A percentile compares a stretch with the other conserved stretches of the same genome.
These are phyloP conservation scores for Periconia digitata DNA, from an alignment of 2,329 filamentous ascomycete genomes.

Conservation along the genomic window DNA sequence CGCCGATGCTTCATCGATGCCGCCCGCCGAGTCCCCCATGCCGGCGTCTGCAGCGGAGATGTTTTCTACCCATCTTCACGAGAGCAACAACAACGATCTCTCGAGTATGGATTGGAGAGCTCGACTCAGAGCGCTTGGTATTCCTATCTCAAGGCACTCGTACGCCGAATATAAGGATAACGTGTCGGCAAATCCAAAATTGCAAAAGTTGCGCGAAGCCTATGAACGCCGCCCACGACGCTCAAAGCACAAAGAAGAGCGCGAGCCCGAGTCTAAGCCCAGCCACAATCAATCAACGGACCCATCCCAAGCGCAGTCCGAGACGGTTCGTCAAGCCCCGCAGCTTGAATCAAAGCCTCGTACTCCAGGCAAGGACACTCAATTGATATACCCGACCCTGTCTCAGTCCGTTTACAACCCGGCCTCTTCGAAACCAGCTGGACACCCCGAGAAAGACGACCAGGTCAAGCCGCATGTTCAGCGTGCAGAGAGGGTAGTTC, in stretches of 20 bases:
- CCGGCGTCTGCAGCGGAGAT: background rate
- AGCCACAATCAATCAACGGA: too few relatives aligned
- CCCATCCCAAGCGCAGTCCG: too few relatives aligned
- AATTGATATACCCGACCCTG: background rate
- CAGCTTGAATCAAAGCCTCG: too few relatives aligned
- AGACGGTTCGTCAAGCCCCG: too few relatives aligned
- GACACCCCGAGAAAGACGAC: background rate
- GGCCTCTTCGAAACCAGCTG: background rate
- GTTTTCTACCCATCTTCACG: background rate
- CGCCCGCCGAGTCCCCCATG: too few relatives aligned
- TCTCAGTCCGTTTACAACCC: background rate
- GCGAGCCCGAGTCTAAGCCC: too few relatives aligned
- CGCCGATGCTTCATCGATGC: background rate
- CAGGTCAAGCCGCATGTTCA: background rate
- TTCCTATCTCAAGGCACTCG: background rate
- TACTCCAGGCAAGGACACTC: too few relatives aligned
- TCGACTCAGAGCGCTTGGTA: background rate
- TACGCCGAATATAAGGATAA: background rate
- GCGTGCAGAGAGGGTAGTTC: background rate
- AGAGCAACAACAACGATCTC: background rate
- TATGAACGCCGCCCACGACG: too few relatives aligned
- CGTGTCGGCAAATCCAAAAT: background rate
- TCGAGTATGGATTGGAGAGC: background rate
- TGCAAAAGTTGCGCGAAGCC: too few relatives aligned
- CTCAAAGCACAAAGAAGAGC: too few relatives aligned